Evolutionary conservation across 2,329 filamentous ascomycete species (phyloP).

Genomic region (Penicillium fuscoglaucum): DNA sequence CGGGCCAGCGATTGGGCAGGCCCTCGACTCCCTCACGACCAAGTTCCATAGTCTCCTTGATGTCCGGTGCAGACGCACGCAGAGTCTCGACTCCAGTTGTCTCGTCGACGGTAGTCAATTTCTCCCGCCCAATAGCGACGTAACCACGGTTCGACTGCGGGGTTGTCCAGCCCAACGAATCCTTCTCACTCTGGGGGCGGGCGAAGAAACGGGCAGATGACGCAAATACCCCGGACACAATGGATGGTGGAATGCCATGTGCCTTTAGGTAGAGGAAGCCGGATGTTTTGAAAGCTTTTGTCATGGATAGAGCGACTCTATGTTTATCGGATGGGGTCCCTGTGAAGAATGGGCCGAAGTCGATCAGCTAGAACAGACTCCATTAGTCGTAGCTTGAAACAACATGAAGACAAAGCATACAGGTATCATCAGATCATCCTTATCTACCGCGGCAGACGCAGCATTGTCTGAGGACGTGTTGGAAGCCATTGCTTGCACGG

Average conservation of each 20-base stretch:
- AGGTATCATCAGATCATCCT: conserved; percentile 48
- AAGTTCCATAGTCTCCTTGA: conserved; percentile 64
- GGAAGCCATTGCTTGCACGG: neutral
- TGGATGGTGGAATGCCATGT: conserved; percentile 65
- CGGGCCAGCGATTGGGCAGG: conserved; percentile 77
- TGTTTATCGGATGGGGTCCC: conserved; percentile 62
- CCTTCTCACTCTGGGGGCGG: conserved; percentile 63
- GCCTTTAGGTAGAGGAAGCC: conserved; percentile 89
- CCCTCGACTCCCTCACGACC: conserved; percentile 60
- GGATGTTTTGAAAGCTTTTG: conserved; percentile 77
- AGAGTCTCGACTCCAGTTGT: conserved; percentile 58
- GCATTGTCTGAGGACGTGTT: conserved; percentile 16
- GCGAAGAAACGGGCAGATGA: conserved; percentile 71
- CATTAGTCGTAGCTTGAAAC: neutral
- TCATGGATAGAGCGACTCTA: conserved; percentile 68
- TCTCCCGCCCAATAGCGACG: conserved; percentile 69
- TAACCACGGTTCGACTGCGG: conserved; percentile 74
- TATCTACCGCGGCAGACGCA: conserved; percentile 39
- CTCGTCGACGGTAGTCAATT: conserved; percentile 62
- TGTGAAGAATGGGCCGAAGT: conserved; percentile 72
- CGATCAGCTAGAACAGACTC: conserved; percentile 62
- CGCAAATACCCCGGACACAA: conserved; percentile 63
- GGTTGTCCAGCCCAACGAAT: conserved; percentile 68
- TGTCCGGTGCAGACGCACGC: conserved; percentile 52
- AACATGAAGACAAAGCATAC: conserved; percentile 24